Percentiles rank a stretch among this genome's conserved stretches.
These are phyloP conservation scores for Solanum tarijense DNA, from an alignment of 257 asterid genomes.

Conservation along the genomic window DNA sequence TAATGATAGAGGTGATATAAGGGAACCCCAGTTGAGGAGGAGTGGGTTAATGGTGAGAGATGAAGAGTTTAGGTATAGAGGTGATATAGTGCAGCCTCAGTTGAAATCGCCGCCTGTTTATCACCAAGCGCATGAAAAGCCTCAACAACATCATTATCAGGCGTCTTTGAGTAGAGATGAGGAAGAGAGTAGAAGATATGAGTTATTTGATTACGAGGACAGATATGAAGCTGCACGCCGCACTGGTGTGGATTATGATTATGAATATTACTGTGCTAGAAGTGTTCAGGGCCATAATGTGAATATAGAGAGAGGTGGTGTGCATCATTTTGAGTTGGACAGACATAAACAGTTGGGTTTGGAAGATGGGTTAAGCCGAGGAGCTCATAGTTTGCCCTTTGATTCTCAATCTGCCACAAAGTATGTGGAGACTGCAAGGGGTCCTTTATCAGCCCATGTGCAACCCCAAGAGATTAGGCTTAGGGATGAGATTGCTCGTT, in stretches of 20 bases:
- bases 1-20: background rate
- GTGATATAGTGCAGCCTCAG: background rate
- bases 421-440: conserved; percentile 2
- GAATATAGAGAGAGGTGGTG: background rate
- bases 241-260: background rate
- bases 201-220: background rate
- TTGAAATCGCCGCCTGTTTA: background rate
- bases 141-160: background rate
- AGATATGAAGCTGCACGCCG: background rate
- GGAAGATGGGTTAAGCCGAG: background rate
- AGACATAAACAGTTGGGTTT: background rate
- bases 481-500: background rate
- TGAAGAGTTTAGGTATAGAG: background rate
- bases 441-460: background rate
- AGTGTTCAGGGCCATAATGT: background rate
- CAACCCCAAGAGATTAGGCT: background rate
- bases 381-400: background rate
- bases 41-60: background rate
- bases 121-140: background rate
- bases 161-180: conserved; percentile 2
- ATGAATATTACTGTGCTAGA: background rate
- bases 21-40: background rate
- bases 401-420: background rate
- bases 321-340: background rate
- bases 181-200: background rate